Conservation (phyloP, 2,329 filamentous ascomycete genomes). For the Trichophyton schoenleinii region DNA sequence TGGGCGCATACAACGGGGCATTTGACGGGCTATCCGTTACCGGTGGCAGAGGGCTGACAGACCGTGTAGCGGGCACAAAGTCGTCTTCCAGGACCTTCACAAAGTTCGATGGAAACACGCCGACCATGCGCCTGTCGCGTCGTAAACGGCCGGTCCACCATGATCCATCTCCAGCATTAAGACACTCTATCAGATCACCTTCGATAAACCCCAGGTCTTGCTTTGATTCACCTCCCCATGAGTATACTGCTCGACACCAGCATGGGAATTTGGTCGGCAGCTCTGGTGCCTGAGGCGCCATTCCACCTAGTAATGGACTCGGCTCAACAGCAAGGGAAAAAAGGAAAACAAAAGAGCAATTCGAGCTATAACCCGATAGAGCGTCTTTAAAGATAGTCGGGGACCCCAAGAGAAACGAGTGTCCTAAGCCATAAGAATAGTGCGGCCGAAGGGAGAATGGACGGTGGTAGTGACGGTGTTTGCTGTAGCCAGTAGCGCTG, state of each 20-base stretch:
- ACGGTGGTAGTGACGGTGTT: neutral
- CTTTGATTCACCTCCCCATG: constrained; percentile 91
- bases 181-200: constrained; percentile 92
- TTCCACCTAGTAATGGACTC: constrained; percentile 15
- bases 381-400: neutral
- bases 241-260: constrained; percentile 84
- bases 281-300: constrained; percentile 36
- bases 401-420: neutral
- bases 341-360: neutral
- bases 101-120: constrained; percentile 94
- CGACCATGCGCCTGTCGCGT: constrained; percentile 79
- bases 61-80: constrained; percentile 56
- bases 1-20: constrained; percentile 41
- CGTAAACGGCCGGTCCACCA: constrained; percentile 96
- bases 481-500: neutral
- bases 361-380: neutral
- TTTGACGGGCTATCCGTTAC: constrained; percentile 19
- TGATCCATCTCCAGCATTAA: constrained; percentile 92
- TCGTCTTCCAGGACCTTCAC: constrained; percentile 76
- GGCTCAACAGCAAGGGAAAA: neutral
- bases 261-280: constrained; percentile 74
- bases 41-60: constrained; percentile 41
- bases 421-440: neutral
- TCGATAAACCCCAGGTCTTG: constrained; percentile 93
- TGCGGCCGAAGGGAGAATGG: neutral